Evolutionary conservation across 306 rosid species (phyloP).

Genomic region (Pyrus communis): DNA sequence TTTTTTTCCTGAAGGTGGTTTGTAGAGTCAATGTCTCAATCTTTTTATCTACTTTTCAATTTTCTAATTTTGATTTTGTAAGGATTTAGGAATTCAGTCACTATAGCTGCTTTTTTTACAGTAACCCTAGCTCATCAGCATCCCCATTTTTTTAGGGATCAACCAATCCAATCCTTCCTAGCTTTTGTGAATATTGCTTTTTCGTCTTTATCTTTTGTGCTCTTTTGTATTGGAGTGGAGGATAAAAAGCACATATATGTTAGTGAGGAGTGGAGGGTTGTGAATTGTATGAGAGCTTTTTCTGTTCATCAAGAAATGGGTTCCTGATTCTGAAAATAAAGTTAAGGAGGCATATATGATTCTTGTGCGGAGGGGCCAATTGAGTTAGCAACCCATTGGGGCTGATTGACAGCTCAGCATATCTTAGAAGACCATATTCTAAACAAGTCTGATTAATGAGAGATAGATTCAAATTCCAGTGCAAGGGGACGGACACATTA

Average conservation of each 20-base stretch:
- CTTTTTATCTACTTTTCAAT: slow-evolving; percentile 2
- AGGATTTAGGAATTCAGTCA: slow-evolving; percentile 14
- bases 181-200: slow-evolving; percentile 35
- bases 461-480: too few species aligned
- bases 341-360: slow-evolving; percentile 26
- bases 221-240: slow-evolving; percentile 16
- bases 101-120: slow-evolving; percentile 22
- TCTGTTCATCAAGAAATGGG: slow-evolving; percentile 37
- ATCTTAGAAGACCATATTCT: neutral
- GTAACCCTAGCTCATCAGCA: slow-evolving; percentile 8
- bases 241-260: slow-evolving; percentile 18
- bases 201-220: slow-evolving; percentile 3
- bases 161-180: slow-evolving; percentile 31
- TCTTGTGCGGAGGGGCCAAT: slow-evolving; percentile 35
- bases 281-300: slow-evolving; percentile 25
- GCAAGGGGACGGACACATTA: accelerated
- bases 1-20: slow-evolving; percentile 23
- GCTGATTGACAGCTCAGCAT: slow-evolving; percentile 42
- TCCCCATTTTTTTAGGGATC: slow-evolving; percentile 16
- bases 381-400: slow-evolving; percentile 33
- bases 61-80: slow-evolving; percentile 27
- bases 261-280: slow-evolving; percentile 34
- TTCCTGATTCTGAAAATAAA: slow-evolving; percentile 55
- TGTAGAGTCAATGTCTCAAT: slow-evolving; percentile 40
- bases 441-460: neutral